phyloP scores from a whole-genome alignment of 2,329 filamentous ascomycete species.

The Aspergillus costaricaensis region DNA sequence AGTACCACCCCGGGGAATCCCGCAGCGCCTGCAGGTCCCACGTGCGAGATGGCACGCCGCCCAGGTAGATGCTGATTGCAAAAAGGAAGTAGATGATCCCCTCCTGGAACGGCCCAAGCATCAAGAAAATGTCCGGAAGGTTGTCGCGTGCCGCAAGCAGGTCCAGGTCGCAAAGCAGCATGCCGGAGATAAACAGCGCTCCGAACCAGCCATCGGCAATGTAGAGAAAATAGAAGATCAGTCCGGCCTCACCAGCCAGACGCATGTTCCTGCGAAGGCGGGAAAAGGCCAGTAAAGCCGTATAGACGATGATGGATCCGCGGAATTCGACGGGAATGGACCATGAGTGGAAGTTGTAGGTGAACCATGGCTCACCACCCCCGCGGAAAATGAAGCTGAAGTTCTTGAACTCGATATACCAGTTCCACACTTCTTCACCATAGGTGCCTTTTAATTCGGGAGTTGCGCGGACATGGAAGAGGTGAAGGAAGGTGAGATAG shows the following conservation, averaged over 20 bases:
- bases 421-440: conserved; percentile 54
- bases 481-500: conserved; percentile 57
- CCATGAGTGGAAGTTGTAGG: conserved; percentile 63
- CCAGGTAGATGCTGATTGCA: conserved; percentile 56
- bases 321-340: conserved; percentile 65
- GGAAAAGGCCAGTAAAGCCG: conserved; percentile 58
- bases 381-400: conserved; percentile 67
- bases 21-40: conserved; percentile 52
- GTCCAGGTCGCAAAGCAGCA: conserved; percentile 65
- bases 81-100: conserved; percentile 58
- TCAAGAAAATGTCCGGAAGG: conserved; percentile 53
- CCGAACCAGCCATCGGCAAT: conserved; percentile 66
- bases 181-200: conserved; percentile 62
- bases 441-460: conserved; percentile 45
- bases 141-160: conserved; percentile 53
- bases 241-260: conserved; percentile 53
- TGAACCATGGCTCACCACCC: conserved; percentile 59
- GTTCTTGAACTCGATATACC: conserved; percentile 63
- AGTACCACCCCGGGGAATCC: conserved; percentile 62
- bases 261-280: conserved; percentile 57
- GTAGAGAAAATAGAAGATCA: conserved; percentile 68
- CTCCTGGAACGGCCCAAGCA: conserved; percentile 52
- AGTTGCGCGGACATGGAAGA: conserved; percentile 52
- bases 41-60: conserved; percentile 60
- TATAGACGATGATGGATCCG: conserved; percentile 66